phyloP scores from a whole-genome alignment of 2,329 filamentous ascomycete genomes.

The Penicillium vulpinum region DNA sequence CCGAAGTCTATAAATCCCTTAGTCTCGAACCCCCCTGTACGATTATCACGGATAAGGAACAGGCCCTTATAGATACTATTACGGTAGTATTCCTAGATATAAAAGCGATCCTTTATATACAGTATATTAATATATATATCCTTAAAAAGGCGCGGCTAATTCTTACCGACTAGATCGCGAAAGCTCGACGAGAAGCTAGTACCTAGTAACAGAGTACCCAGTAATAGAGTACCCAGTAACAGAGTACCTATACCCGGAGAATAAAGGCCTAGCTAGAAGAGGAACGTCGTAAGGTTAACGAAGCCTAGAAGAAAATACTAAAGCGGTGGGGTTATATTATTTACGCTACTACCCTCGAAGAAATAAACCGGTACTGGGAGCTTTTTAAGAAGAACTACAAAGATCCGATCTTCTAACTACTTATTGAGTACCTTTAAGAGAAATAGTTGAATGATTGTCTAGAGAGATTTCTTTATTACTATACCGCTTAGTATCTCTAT shows the following conservation, averaged over 20 bases:
- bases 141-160: background rate
- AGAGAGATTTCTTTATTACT: background rate
- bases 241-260: too few species aligned
- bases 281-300: background rate
- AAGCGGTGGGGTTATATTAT: background rate
- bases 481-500: background rate
- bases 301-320: background rate
- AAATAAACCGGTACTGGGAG: background rate
- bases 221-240: too few species aligned
- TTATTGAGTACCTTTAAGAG: background rate
- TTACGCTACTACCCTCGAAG: background rate
- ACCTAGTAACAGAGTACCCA: too few species aligned
- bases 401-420: background rate
- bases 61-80: too few species aligned
- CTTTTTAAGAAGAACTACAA: background rate
- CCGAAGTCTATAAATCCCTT: background rate
- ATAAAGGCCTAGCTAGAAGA: too few species aligned
- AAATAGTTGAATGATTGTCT: background rate
- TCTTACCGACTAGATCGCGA: background rate
- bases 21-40: too few species aligned
- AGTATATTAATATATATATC: too few species aligned
- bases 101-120: background rate
- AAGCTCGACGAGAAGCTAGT: too few species aligned
- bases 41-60: too few species aligned
- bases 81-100: background rate